Conservation (phyloP, 805 yeast genomes). For the Torulaspora indica region DNA sequence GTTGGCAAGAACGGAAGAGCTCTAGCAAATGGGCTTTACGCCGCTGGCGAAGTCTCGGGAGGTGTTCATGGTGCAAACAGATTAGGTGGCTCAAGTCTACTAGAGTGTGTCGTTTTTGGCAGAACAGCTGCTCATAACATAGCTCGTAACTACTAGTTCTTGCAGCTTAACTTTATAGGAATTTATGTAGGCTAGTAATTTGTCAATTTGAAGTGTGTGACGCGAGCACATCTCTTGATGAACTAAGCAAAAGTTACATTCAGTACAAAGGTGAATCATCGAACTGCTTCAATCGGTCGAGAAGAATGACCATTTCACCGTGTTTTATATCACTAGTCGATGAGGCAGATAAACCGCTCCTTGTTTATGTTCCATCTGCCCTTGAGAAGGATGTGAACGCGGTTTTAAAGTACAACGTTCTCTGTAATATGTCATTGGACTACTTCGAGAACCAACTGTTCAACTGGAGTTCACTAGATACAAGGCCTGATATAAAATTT, state of each 20-base stretch:
- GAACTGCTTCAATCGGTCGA: not conserved
- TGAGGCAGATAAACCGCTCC: slow-evolving; percentile 25
- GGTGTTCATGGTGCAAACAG: slow-evolving; percentile 65
- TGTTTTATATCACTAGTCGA: slow-evolving; percentile 29
- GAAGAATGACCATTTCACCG: slow-evolving; percentile 10
- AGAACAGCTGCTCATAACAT: slow-evolving; percentile 44
- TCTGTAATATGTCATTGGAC: slow-evolving; percentile 34
- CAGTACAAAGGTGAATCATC: not conserved
- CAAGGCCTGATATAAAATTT: slow-evolving; percentile 17
- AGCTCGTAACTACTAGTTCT: slow-evolving; percentile 13
- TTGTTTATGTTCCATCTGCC: slow-evolving; percentile 23
- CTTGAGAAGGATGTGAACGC: slow-evolving; percentile 20
- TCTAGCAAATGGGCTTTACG: slow-evolving; percentile 46
- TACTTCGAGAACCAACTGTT: slow-evolving; percentile 31
- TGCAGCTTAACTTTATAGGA: not conserved
- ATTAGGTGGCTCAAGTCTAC: slow-evolving; percentile 53
- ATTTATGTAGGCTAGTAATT: not conserved
- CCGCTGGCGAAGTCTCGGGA: slow-evolving; percentile 65
- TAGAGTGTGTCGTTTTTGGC: slow-evolving; percentile 61
- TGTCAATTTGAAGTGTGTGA: no score
- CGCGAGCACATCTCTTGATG: not conserved
- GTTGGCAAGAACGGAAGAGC: slow-evolving; percentile 32
- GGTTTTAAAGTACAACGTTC: slow-evolving; percentile 30
- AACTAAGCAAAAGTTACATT: not conserved
- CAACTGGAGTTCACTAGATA: slow-evolving; percentile 22